Percentiles rank a stretch among this genome's conserved stretches.
Evolutionary conservation across 768 basidiomycete genomes (phyloP).

Genomic region (Tulasnella sp.): DNA sequence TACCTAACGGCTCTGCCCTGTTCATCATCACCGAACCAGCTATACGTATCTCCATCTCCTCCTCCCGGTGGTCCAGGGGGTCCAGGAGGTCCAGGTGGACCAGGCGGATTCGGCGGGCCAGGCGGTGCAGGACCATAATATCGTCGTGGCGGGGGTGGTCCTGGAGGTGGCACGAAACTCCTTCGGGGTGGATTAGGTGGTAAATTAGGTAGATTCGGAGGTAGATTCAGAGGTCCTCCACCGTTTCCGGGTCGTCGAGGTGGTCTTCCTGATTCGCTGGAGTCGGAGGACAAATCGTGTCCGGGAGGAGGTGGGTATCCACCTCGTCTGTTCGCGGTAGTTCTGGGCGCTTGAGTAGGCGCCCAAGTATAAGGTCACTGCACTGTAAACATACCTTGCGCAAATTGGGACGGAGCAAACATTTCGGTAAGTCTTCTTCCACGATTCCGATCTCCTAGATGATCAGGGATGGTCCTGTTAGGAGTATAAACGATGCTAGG

Average conservation of each 20-base stretch:
- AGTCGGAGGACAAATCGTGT: not conserved
- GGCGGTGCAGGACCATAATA: not conserved
- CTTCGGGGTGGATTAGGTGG: not conserved
- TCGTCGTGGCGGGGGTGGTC: too few species aligned
- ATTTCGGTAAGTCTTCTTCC: not conserved
- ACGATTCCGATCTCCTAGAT: not conserved
- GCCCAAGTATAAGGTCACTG: too few species aligned
- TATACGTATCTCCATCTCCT: not conserved
- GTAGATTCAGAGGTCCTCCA: not conserved
- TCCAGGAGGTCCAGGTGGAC: not conserved
- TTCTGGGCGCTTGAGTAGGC: too few species aligned
- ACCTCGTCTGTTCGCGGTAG: too few species aligned
- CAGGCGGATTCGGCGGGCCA: not conserved
- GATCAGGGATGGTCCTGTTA: not conserved
- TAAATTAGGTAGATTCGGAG: not conserved
- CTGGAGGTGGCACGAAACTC: too few species aligned
- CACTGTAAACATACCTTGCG: too few species aligned
- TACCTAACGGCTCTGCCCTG: not conserved
- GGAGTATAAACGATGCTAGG: not conserved
- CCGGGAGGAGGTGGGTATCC: not conserved
- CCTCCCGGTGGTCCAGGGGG: not conserved
- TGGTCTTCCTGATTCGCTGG: not conserved
- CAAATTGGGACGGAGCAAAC: not conserved
- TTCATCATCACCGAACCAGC: not conserved
- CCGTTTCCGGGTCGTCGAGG: not conserved